Evolutionary conservation across 2,329 filamentous ascomycete species (phyloP), one percentile per base, ranked within the genome.

Genomic region (Phialophora macrospora): DNA sequence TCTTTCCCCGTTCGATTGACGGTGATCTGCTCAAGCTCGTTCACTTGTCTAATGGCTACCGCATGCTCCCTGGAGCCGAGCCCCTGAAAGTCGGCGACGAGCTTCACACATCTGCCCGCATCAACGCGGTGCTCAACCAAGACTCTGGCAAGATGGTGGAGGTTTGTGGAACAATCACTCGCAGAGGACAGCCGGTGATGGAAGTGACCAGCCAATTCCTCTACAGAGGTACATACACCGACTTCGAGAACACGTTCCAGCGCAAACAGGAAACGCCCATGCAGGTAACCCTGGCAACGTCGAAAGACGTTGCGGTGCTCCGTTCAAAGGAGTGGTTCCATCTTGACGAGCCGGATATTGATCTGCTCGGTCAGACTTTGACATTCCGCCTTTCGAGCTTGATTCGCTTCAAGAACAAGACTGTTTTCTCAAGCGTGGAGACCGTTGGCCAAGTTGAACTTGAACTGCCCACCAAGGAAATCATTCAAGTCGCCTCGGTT

Each of bases 91-190:
- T 96, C 82, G 95, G 93, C 32, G 95, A 99, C 76, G 87, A 93
- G 68, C 87, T 99, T 22, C 89, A 92, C 68, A 98, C 95, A 2
- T 96, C 92, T 62, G 95, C 95, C 51, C 93, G 96, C 77, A 91
- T 99, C 81, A 98, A 99, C 74, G 93, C 95, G 17, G 93, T 99
- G 74, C 90, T 99, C 82, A 99, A 98, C 82, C 93, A 99, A 78
- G 93, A 97, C 14, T 93, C 95, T 66, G 95, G 95, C 55, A 99
- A 99, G 85, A 97, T 99, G 93, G 96, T 99, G 20, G 96, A 99
- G 80, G 94, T 99, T n/a, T 97, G 93, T 74, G 95, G 95, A 68
- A 99, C 95, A 5, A 97, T 99, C 74, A 90, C 86, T 61, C 90
- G 95, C 51, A 88, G 93, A 61, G 90, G 90, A 28, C 80, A 91